Conservation (phyloP, 1,284 basidiomycete species). For the Abortiporus biennis region DNA sequence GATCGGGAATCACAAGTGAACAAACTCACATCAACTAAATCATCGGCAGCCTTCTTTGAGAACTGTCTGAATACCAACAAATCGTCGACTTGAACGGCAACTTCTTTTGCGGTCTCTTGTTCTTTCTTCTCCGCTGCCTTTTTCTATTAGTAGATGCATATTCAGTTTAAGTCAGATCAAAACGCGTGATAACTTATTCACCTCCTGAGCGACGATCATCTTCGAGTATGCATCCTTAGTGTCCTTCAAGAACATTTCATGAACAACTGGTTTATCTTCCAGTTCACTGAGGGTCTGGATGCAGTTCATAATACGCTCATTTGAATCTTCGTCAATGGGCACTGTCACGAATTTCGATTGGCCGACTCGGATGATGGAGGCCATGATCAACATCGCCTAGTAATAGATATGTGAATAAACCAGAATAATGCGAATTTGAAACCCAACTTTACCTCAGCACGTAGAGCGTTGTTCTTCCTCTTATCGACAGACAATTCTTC, state of each 20-base stretch:
- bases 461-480: constrained; percentile 63
- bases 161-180: not conserved
- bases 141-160: constrained; percentile 33
- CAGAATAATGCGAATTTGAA: not conserved
- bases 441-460: constrained; percentile 69
- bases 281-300: constrained; percentile 88
- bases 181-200: constrained; percentile 26
- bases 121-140: constrained; percentile 88
- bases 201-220: constrained; percentile 93
- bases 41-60: constrained; percentile 82
- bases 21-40: constrained; percentile 71
- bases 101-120: constrained; percentile 70
- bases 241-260: constrained; percentile 89
- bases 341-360: constrained; percentile 93
- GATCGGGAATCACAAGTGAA: constrained; percentile 4
- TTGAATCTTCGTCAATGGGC: constrained; percentile 97
- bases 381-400: constrained; percentile 97
- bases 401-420: not conserved
- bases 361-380: constrained; percentile 92
- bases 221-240: constrained; percentile 92
- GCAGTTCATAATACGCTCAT: constrained; percentile 95
- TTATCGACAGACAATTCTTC: constrained; percentile 55
- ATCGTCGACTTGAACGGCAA: constrained; percentile 89
- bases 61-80: constrained; percentile 91
- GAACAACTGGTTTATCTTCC: constrained; percentile 53